Percentiles rank a stretch among this genome's conserved stretches.
These are phyloP conservation scores for Volvox africanus DNA, from an alignment of 139 green algal species.

Conservation along the genomic window DNA sequence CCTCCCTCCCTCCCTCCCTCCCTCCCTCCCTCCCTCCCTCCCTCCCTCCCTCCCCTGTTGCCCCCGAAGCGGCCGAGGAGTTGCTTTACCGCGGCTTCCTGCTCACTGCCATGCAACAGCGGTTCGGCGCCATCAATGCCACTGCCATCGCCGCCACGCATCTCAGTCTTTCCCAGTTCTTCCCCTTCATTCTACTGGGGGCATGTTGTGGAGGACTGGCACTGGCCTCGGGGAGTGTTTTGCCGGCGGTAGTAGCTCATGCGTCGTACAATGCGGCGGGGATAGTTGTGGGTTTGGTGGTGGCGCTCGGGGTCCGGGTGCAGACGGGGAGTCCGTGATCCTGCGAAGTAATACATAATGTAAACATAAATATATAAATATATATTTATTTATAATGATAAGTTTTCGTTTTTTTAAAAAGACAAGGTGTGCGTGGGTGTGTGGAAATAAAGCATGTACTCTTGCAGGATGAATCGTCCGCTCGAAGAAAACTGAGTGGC, in stretches of 20 bases:
- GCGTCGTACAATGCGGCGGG: constrained; percentile 54
- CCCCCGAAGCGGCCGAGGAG: constrained; percentile 60
- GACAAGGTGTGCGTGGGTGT: no score
- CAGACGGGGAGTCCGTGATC: neutral
- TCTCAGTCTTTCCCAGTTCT: constrained; percentile 55
- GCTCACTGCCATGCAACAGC: constrained; percentile 51
- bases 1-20: no score
- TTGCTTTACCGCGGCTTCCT: constrained; percentile 65
- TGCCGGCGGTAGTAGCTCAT: constrained; percentile 57
- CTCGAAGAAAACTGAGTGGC: no score
- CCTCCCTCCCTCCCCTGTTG: no score
- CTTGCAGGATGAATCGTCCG: no score
- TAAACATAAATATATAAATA: neutral
- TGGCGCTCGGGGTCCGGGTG: neutral
- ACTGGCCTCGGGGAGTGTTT: constrained; percentile 30
- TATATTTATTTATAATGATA: neutral
- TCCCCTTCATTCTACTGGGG: constrained; percentile 53
- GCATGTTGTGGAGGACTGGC: constrained; percentile 35
- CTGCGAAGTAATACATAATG: neutral
- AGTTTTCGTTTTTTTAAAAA: no score
- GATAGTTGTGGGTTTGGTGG: constrained; percentile 39
- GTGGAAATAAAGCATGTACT: no score
- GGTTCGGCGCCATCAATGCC: constrained; percentile 57
- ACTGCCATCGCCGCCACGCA: constrained; percentile 35
- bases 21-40: no score